phyloP scores from a whole-genome alignment of 179 eudicot genomes.

The Beta corolliflora region DNA sequence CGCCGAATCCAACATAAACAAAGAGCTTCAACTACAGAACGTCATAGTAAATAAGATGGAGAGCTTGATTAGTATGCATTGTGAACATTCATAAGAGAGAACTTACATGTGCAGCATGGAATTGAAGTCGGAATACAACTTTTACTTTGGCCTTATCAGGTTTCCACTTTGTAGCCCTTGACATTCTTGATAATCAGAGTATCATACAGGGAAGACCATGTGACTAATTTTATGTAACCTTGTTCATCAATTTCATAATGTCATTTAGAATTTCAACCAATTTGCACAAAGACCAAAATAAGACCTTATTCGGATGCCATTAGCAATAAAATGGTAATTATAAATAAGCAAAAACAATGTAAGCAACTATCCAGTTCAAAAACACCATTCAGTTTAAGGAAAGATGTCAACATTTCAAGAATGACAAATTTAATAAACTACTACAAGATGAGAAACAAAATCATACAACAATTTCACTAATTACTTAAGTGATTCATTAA shows the following conservation, averaged over 20 bases:
- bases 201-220: constrained; percentile 28
- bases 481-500: neutral
- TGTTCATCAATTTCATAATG: constrained; percentile 21
- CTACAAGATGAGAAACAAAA: constrained; percentile 9
- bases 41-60: too few species aligned
- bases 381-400: neutral
- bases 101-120: constrained; percentile 95
- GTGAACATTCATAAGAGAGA: constrained; percentile 3
- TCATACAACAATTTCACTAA: neutral
- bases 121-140: constrained; percentile 95
- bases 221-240: constrained; percentile 14
- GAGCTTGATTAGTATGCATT: neutral
- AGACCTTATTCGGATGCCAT: neutral
- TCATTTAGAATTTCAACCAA: neutral
- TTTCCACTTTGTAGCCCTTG: constrained; percentile 80
- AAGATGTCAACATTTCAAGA: neutral
- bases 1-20: too few species aligned
- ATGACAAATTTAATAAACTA: neutral
- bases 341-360: neutral
- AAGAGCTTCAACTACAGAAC: too few species aligned
- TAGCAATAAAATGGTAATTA: neutral
- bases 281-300: constrained; percentile 1
- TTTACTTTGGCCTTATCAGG: constrained; percentile 88
- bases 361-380: neutral
- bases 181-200: constrained; percentile 47